Percentiles rank a stretch among this genome's conserved stretches.
phyloP scores from a whole-genome alignment of 352 stramenopile genomes.

The Thalassiosira sp. region DNA sequence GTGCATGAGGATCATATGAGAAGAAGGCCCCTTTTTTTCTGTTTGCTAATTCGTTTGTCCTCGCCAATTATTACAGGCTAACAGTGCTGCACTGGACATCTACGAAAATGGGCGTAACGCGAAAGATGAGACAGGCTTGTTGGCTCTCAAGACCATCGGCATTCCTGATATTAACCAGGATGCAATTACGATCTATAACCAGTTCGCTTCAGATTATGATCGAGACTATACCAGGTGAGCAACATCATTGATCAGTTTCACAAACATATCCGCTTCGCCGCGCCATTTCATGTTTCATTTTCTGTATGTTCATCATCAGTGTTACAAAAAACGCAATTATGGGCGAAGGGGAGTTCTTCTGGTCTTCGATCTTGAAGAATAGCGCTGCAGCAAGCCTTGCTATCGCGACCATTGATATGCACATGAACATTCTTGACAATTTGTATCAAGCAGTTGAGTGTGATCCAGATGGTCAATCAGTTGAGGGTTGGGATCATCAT shows the following conservation, averaged over 20 bases:
- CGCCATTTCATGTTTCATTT: constrained; percentile 27
- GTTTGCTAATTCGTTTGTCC: not conserved
- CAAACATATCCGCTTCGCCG: no score
- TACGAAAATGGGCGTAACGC: constrained; percentile 79
- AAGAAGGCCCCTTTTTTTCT: not conserved
- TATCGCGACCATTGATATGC: constrained; percentile 70
- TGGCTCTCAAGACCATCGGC: constrained; percentile 48
- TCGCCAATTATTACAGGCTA: constrained; percentile 37
- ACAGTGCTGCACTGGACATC: constrained; percentile 63
- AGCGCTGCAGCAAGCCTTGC: constrained; percentile 51
- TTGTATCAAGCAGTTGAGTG: constrained; percentile 56
- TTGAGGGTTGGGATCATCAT: constrained; percentile 7
- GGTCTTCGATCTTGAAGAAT: constrained; percentile 31
- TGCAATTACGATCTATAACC: constrained; percentile 19
- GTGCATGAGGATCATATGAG: not conserved
- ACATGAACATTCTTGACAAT: constrained; percentile 56
- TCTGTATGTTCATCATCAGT: constrained; percentile 21
- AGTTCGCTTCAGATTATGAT: no score
- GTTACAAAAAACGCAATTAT: constrained; percentile 37
- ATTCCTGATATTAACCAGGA: constrained; percentile 8
- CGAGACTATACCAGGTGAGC: no score
- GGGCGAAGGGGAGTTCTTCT: constrained; percentile 40
- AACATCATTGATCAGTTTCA: no score
- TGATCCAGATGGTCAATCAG: not conserved
- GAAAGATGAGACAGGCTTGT: constrained; percentile 17